A percentile compares a stretch with the other conserved stretches of the same genome.
These are phyloP conservation scores for Aspergillus costaricaensis DNA, from an alignment of 2,329 filamentous ascomycete genomes.

Conservation along the genomic window DNA sequence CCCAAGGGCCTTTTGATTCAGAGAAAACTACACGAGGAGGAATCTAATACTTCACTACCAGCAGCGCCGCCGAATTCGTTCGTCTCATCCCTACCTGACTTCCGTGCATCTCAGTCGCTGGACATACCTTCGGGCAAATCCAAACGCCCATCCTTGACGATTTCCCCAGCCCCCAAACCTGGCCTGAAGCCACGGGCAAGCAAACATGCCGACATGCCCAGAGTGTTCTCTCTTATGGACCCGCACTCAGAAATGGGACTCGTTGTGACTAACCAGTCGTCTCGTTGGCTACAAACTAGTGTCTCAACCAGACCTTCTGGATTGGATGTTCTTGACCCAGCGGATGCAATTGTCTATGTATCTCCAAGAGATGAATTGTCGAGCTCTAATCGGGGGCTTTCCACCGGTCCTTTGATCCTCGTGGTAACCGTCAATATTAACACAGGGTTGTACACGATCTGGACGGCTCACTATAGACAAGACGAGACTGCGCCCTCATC, in stretches of 20 bases:
- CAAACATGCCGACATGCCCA: slow-evolving; percentile 56
- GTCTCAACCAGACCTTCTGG: slow-evolving; percentile 29
- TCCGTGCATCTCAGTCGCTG: slow-evolving; percentile 38
- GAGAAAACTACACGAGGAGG: slow-evolving; percentile 62
- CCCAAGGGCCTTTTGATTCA: slow-evolving; percentile 84
- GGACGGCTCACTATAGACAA: slow-evolving; percentile 76
- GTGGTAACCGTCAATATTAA: slow-evolving; percentile 80
- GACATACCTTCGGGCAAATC: slow-evolving; percentile 34
- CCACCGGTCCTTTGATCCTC: slow-evolving; percentile 63
- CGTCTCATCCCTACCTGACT: slow-evolving; percentile 64
- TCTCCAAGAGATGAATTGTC: slow-evolving; percentile 62
- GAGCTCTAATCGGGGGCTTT: slow-evolving; percentile 28
- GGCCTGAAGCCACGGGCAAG: slow-evolving; percentile 58
- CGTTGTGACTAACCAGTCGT: slow-evolving; percentile 61
- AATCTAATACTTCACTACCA: slow-evolving; percentile 34
- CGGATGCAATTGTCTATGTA: slow-evolving; percentile 82
- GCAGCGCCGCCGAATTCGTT: slow-evolving; percentile 80
- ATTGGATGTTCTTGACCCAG: slow-evolving; percentile 66
- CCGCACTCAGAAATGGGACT: slow-evolving; percentile 83
- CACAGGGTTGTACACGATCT: slow-evolving; percentile 76
- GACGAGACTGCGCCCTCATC: slow-evolving; percentile 57
- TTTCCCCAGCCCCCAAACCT: slow-evolving; percentile 56
- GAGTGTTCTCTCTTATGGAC: slow-evolving; percentile 81
- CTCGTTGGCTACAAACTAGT: slow-evolving; percentile 33
- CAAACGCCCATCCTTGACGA: slow-evolving; percentile 51